Evolutionary conservation across 129 eudicot species (phyloP).

Genomic region (Pulicaria dysenterica): DNA sequence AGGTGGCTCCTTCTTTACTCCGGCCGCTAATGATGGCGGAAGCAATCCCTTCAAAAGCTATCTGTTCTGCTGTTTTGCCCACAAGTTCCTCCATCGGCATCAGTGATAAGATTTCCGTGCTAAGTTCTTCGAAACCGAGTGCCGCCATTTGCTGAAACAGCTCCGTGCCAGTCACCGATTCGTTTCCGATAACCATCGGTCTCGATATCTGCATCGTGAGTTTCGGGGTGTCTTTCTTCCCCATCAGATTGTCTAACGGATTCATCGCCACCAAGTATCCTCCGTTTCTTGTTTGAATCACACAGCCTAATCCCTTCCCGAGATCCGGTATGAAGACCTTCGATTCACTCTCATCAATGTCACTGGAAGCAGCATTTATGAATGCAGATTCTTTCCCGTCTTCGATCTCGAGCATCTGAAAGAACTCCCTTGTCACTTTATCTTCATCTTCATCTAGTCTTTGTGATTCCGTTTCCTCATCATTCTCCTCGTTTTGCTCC

Average conservation of each 20-base stretch:
- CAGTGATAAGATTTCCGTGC: slow-evolving; percentile 58
- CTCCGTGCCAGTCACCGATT: slow-evolving; percentile 56
- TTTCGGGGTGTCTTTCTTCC: slow-evolving; percentile 73
- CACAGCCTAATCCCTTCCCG: slow-evolving; percentile 88
- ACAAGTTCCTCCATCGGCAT: slow-evolving; percentile 85
- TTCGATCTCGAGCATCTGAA: slow-evolving; percentile 70
- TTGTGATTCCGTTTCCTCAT: slow-evolving; percentile 65
- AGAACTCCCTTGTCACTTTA: slow-evolving; percentile 78
- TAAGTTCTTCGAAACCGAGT: slow-evolving; percentile 61
- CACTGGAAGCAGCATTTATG: slow-evolving; percentile 25
- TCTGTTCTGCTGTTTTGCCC: slow-evolving; percentile 90
- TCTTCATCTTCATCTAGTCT: slow-evolving; percentile 82
- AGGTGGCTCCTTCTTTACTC: slow-evolving; percentile 90
- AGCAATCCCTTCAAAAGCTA: slow-evolving; percentile 97
- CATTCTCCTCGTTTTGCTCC: slow-evolving; percentile 35
- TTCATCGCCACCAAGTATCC: slow-evolving; percentile 83
- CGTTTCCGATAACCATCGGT: slow-evolving; percentile 55
- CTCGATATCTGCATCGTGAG: slow-evolving; percentile 92
- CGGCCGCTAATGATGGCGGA: slow-evolving; percentile 82
- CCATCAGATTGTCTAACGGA: slow-evolving; percentile 58
- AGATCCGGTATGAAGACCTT: slow-evolving; percentile 76
- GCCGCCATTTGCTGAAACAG: slow-evolving; percentile 77
- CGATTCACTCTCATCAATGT: slow-evolving; percentile 36
- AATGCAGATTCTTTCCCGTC: slow-evolving; percentile 36
- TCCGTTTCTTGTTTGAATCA: slow-evolving; percentile 85